Conservation (phyloP, 176 grass and related monocot species). For the Eragrostis curvula region DNA sequence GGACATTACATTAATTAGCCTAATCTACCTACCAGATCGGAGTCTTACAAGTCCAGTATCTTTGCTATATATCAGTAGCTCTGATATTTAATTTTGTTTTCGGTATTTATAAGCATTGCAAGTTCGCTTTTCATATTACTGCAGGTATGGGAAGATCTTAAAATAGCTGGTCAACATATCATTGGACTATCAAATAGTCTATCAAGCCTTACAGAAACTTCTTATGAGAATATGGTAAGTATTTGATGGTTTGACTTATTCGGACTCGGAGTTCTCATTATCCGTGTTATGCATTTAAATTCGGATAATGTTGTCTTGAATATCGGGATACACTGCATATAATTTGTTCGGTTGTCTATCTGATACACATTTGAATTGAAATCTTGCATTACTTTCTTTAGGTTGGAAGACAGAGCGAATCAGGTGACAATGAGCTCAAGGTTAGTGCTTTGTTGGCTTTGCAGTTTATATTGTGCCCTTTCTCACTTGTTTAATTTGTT, state of each 20-base stretch:
- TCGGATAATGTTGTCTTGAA: constrained; percentile 9
- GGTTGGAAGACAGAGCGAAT: constrained; percentile 48
- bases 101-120: constrained; percentile 3
- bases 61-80: constrained; percentile 20
- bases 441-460: constrained; percentile 40
- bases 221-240: constrained; percentile 63
- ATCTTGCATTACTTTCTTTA: constrained; percentile 42
- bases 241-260: constrained; percentile 32
- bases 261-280: constrained; percentile 13
- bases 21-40: constrained; percentile 13
- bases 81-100: constrained; percentile 32
- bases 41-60: not conserved
- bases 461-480: constrained; percentile 9
- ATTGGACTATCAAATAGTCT: constrained; percentile 70
- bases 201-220: constrained; percentile 74
- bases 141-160: constrained; percentile 81
- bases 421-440: constrained; percentile 44
- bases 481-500: constrained; percentile 18
- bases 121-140: constrained; percentile 34
- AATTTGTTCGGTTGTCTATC: constrained; percentile 14
- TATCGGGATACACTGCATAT: constrained; percentile 26
- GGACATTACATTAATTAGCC: constrained; percentile 31
- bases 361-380: constrained; percentile 26
- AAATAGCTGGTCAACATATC: constrained; percentile 76
- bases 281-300: constrained; percentile 7